Evolutionary conservation across 2,329 filamentous ascomycete species (phyloP).

Genomic region (Hypoxylon sp.): DNA sequence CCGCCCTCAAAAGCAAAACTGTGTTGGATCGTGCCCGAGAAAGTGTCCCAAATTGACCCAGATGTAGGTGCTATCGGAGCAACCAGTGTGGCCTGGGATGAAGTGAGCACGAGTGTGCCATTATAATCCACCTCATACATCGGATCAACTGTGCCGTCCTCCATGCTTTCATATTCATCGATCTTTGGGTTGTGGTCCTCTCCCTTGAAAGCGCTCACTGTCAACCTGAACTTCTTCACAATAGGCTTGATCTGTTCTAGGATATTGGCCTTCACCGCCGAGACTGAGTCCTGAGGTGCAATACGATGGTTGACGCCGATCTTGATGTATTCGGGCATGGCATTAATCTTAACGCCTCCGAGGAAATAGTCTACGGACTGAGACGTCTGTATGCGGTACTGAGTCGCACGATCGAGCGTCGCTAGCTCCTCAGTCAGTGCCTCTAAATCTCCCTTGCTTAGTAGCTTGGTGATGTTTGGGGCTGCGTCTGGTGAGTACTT

Average conservation of each 20-base stretch:
- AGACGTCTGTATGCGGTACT: constrained; percentile 70
- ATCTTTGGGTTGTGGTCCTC: constrained; percentile 53
- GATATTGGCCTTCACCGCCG: constrained; percentile 62
- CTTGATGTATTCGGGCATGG: constrained; percentile 68
- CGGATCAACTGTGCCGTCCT: constrained; percentile 46
- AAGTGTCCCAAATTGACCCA: constrained; percentile 53
- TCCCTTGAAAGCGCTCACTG: constrained; percentile 64
- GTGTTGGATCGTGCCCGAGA: constrained; percentile 55
- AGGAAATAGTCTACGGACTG: constrained; percentile 69
- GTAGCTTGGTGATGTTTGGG: constrained; percentile 53
- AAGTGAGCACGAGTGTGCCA: constrained; percentile 57
- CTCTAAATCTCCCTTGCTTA: constrained; percentile 53
- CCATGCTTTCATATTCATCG: constrained; percentile 40
- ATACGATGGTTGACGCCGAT: constrained; percentile 70
- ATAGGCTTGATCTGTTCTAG: constrained; percentile 62
- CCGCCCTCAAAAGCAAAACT: constrained; percentile 56
- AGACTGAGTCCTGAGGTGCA: constrained; percentile 66
- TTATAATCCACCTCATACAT: constrained; percentile 59
- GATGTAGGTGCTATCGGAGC: constrained; percentile 57
- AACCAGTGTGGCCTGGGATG: constrained; percentile 54
- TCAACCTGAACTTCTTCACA: constrained; percentile 63
- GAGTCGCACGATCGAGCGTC: constrained; percentile 56
- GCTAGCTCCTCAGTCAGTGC: constrained; percentile 52
- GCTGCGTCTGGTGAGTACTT: constrained; percentile 54
- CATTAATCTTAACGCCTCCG: constrained; percentile 71